Conservation (phyloP, 2,329 filamentous ascomycete genomes). For the Xylariaceae sp. region DNA sequence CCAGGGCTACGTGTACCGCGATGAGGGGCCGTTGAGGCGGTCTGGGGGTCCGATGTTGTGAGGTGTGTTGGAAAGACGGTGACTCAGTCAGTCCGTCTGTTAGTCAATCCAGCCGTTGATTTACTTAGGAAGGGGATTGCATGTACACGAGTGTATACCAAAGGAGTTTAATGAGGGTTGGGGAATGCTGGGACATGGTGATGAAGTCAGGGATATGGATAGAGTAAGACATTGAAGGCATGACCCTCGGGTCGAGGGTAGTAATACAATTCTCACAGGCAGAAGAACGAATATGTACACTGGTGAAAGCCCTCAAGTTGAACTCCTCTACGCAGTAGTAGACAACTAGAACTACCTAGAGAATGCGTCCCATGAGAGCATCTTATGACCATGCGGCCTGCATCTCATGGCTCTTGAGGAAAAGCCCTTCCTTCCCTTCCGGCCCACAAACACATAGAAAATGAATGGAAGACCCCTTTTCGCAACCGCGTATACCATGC, state of each 20-base stretch:
- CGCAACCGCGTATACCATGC: constrained; percentile 12
- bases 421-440: constrained; percentile 3
- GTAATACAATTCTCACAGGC: neutral
- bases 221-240: neutral
- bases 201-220: neutral
- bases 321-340: neutral
- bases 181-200: neutral
- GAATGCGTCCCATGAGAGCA: neutral
- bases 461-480: constrained; percentile 10
- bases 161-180: neutral
- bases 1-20: constrained; percentile 56
- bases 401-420: neutral
- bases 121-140: neutral
- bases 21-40: constrained; percentile 32
- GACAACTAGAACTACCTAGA: neutral
- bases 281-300: neutral
- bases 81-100: neutral
- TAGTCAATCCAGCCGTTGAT: neutral
- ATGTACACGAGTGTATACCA: neutral
- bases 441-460: neutral
- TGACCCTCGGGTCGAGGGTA: neutral
- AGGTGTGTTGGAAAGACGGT: constrained; percentile 14
- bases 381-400: neutral
- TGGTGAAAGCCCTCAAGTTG: neutral
- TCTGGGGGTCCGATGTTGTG: constrained; percentile 35